Conservation (phyloP, 164 flowering plant species). For the Piper betle region DNA sequence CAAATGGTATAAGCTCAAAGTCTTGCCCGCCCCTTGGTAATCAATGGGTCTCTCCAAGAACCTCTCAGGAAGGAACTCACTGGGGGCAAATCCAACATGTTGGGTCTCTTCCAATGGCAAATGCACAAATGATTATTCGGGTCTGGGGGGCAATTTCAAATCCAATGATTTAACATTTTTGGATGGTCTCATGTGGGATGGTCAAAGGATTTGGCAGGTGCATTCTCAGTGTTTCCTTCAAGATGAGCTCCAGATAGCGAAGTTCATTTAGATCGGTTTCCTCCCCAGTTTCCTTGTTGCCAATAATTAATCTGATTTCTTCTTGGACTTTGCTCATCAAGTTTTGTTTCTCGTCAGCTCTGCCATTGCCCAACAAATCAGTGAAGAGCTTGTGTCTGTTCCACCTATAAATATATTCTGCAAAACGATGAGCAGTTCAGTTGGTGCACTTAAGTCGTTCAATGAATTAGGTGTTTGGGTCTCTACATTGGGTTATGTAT, state of each 20-base stretch:
- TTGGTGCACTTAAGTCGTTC: background rate
- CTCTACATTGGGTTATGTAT: too few relatives aligned
- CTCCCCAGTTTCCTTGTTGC: background rate
- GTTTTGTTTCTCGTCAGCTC: background rate
- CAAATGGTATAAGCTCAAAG: constrained; percentile 26
- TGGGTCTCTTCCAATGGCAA: constrained; percentile 23
- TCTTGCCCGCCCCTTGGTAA: constrained; percentile 13
- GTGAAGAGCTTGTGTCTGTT: background rate
- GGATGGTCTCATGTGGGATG: background rate
- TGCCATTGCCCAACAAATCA: background rate
- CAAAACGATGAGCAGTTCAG: background rate
- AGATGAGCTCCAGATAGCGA: background rate
- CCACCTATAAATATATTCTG: background rate
- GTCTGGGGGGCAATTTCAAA: constrained; percentile 12
- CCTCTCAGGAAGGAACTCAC: constrained; percentile 22
- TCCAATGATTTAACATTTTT: constrained; percentile 3
- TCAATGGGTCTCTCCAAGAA: constrained; percentile 11
- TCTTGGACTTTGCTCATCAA: background rate
- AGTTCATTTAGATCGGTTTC: background rate
- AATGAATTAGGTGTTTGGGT: background rate
- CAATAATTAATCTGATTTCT: background rate
- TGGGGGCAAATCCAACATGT: constrained; percentile 19
- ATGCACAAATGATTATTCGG: constrained; percentile 10
- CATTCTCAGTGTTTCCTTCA: background rate
- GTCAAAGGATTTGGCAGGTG: background rate